phyloP scores from a whole-genome alignment of 140 eudicot species.

The Cichorium intybus region DNA sequence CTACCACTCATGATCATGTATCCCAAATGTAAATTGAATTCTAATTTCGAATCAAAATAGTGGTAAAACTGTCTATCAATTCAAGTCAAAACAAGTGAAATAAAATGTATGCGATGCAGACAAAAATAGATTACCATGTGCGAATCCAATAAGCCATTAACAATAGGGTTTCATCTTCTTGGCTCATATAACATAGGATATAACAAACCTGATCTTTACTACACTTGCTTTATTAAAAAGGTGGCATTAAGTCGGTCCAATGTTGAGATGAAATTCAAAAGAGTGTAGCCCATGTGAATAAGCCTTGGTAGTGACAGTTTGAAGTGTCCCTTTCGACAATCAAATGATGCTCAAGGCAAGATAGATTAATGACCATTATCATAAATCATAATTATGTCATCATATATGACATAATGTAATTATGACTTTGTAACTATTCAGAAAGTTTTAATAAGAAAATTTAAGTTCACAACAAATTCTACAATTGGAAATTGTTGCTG shows the following conservation, averaged over 20 bases:
- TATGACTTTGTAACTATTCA: not conserved
- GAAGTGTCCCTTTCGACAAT: slow-evolving; percentile 16
- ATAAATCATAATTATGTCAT: not conserved
- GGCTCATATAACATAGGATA: slow-evolving; percentile 46
- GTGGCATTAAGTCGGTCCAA: too few relatives aligned
- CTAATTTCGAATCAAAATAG: not conserved
- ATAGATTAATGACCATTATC: not conserved
- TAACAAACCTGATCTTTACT: too few relatives aligned
- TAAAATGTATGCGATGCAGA: not conserved
- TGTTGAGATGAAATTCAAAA: slow-evolving; percentile 6
- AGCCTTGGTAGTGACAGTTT: slow-evolving; percentile 11
- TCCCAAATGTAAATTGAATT: not conserved
- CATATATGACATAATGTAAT: not conserved
- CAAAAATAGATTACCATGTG: slow-evolving; percentile 52
- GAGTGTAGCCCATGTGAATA: slow-evolving; percentile 16
- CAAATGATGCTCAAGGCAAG: slow-evolving; percentile 1
- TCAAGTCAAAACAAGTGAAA: not conserved
- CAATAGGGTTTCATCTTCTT: slow-evolving; percentile 32
- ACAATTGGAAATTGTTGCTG: slow-evolving; percentile 3
- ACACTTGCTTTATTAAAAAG: too few relatives aligned
- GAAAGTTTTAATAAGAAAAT: not conserved
- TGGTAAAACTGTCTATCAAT: not conserved
- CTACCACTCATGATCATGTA: not conserved
- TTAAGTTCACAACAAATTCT: not conserved
- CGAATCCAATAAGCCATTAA: slow-evolving; percentile 67